phyloP scores from a whole-genome alignment of 2,329 filamentous ascomycete species.

The Hypoxylon sp. region DNA sequence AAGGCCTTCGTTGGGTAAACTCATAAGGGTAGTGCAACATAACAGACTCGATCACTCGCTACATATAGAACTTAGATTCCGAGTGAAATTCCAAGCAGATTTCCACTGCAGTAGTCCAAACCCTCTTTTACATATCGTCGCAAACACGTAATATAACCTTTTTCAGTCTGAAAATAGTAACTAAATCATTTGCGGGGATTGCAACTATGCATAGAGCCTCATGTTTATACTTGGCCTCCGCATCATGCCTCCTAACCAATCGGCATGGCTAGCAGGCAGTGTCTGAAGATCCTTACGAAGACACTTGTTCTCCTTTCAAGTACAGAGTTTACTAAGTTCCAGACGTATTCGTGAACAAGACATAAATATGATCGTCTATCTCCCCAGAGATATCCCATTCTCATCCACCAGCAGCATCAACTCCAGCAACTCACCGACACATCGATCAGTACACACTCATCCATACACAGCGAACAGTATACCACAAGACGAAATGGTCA shows the following conservation, averaged over 20 bases:
- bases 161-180: conserved; percentile 6
- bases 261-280: conserved; percentile 1
- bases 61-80: not conserved
- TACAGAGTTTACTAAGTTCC: not conserved
- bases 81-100: not conserved
- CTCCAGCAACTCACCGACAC: conserved; percentile 9
- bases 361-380: conserved; percentile 24
- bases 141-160: conserved; percentile 36
- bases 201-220: conserved; percentile 5
- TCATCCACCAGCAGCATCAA: conserved; percentile 1
- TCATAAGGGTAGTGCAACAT: not conserved
- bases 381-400: conserved; percentile 1
- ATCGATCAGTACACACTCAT: conserved; percentile 16
- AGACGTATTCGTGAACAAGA: not conserved
- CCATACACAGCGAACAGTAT: conserved; percentile 1
- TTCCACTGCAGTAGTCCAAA: not conserved
- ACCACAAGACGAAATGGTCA: conserved; percentile 42
- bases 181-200: not conserved
- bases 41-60: not conserved
- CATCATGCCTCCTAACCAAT: not conserved
- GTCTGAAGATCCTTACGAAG: not conserved
- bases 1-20: not conserved
- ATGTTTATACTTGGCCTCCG: conserved; percentile 16
- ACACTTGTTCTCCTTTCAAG: not conserved
- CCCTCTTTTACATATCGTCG: not conserved